Base-by-base conservation (phyloP, 169 alveolate genomes). In the Eimeria acervulina region DNA sequence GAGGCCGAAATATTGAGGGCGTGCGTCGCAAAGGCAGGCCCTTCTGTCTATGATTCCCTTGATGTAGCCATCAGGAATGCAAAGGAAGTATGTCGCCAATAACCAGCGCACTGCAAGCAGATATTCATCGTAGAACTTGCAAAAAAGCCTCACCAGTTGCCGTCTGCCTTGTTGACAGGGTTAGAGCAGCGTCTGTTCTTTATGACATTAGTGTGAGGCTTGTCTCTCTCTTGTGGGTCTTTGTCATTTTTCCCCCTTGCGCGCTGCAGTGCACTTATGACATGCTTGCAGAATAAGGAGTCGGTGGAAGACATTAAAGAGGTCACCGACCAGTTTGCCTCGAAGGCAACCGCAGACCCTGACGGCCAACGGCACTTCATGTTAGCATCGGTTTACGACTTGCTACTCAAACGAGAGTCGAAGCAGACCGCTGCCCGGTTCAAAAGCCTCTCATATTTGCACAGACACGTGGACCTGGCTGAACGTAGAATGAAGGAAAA, bases 1-100 rank as follows among this genome's bases (percentile, higher is more conserved):
- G 94, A 87, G 23, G 94, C 94, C 26, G 94, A 87, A 23, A 87
- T 87, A 26, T 36, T 87, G 44, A 59, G 94, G 61, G 42, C 33
- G 7, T 87, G 94, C 40, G 94, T 87, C 63, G 83, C 94, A 63
- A 87, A 87, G 63, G 94, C 94, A 13, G 94, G 94, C 47, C 94
- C 94, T 40, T 87, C 94, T 63, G 94, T 61, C 81, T 87, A 38
- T 38, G 94, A 87, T 33, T 87, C 94, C 40, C 66, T 87, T 15
- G 94, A 87, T 31, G 70, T 68, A 38, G 94, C 94, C 66, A 63
- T 63, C 94, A 87, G 59, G 28, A 61, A 81, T 17, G 94, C 94
- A 7, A 87, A 87, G 59, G 81, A 78, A 44, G 88, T 78, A 26
- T 26, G 88, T 47, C 10, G 28, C 13, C 88, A 19, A 72, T 36